These are phyloP conservation scores for Lentinula raphanica DNA, from an alignment of 768 basidiomycete species.

Conservation along the genomic window DNA sequence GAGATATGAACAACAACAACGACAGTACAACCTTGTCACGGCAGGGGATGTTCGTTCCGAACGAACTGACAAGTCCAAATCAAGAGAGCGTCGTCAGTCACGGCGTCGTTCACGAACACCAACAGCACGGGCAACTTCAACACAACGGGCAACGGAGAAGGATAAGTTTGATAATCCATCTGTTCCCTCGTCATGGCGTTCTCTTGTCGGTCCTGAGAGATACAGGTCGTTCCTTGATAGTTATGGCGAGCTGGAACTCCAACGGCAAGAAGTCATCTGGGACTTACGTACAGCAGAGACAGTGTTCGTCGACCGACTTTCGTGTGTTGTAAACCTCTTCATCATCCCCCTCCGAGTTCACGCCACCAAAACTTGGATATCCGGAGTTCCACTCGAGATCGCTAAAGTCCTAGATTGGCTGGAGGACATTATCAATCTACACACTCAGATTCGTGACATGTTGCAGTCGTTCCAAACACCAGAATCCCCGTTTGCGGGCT, in stretches of 20 bases:
- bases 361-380: slow-evolving; percentile 70
- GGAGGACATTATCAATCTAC: slow-evolving; percentile 80
- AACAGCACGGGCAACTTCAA: neutral
- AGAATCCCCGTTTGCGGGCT: slow-evolving; percentile 25
- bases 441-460: slow-evolving; percentile 53
- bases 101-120: slow-evolving; percentile 1
- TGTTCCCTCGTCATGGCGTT: slow-evolving; percentile 23
- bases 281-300: slow-evolving; percentile 68
- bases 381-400: slow-evolving; percentile 68
- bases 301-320: slow-evolving; percentile 60
- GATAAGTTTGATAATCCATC: neutral
- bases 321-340: slow-evolving; percentile 65
- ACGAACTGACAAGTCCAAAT: neutral
- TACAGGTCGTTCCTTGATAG: slow-evolving; percentile 31
- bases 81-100: neutral
- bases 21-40: too few species aligned
- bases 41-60: neutral
- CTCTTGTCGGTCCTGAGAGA: slow-evolving; percentile 23
- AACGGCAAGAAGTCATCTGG: slow-evolving; percentile 62
- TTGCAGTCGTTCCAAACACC: slow-evolving; percentile 37
- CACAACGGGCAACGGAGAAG: neutral
- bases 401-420: slow-evolving; percentile 81
- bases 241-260: slow-evolving; percentile 48
- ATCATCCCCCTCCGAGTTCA: slow-evolving; percentile 72
- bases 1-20: neutral